A percentile compares a stretch with the other conserved stretches of the same genome.
These are phyloP conservation scores for Neurospora sp. DNA, from an alignment of 2,329 filamentous ascomycete genomes.

Conservation along the genomic window DNA sequence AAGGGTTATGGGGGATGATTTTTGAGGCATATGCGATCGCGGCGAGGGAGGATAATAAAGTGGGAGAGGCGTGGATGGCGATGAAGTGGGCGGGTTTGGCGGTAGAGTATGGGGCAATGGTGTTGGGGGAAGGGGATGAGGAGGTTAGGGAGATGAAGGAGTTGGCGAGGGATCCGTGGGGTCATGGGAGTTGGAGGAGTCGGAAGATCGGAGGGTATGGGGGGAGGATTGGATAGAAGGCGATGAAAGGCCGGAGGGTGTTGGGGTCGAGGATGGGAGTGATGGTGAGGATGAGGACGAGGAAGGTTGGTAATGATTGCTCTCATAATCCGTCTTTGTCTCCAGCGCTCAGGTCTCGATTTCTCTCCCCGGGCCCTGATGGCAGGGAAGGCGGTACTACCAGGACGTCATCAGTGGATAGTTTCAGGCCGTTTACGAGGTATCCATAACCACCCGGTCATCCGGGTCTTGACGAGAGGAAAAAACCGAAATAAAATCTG, in stretches of 20 bases:
- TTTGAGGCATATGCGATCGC: constrained; percentile 28
- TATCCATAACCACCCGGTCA: not conserved
- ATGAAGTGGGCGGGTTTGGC: constrained; percentile 28
- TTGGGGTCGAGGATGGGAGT: not conserved
- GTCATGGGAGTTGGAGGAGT: constrained; percentile 31
- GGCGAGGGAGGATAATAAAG: constrained; percentile 29
- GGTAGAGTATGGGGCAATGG: constrained; percentile 26
- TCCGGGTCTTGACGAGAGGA: not conserved
- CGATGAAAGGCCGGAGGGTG: not conserved
- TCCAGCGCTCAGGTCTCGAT: not conserved
- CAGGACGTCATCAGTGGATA: not conserved
- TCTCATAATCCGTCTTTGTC: too few species aligned
- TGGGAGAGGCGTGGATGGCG: constrained; percentile 29
- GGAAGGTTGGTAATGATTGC: not conserved
- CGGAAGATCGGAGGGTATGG: constrained; percentile 14
- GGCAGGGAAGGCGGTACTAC: not conserved
- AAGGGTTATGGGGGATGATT: constrained; percentile 25
- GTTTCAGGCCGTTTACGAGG: not conserved
- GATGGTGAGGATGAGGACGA: constrained; percentile 1
- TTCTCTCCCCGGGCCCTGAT: not conserved
- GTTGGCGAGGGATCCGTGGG: constrained; percentile 25
- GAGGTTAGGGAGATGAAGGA: constrained; percentile 26
- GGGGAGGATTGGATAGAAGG: not conserved
- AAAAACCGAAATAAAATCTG: not conserved
- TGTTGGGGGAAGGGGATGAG: constrained; percentile 19